Evolutionary conservation across 2,329 filamentous ascomycete species (phyloP), one percentile per base, ranked within the genome.

Genomic region (Cordyceps farinosa): DNA sequence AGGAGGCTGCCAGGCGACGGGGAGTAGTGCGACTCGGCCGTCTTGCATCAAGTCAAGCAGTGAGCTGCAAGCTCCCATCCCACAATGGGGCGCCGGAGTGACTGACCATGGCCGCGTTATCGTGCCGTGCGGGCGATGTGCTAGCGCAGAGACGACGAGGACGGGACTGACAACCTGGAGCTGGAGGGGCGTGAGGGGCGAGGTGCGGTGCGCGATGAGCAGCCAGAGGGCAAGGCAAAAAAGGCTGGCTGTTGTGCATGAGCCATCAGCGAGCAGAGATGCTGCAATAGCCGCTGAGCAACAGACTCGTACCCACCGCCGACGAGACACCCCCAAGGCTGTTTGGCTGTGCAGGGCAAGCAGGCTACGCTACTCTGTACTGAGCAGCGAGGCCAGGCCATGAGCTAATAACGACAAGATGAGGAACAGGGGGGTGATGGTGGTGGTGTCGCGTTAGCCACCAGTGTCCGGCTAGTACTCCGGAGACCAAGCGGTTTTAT

Each of bases 171-270:
- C 27, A 11, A 51, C 27, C 4, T 17, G 27, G 15, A 32, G 13
- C n/a, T 38, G 36, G 45, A 59, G 56, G 45, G 56, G 56, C 32
- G 45, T 29, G 53, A 51, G 45, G 34, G 34, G 45, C 32, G 15
- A 27, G 29, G 9, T 44, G 55, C 44, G 55, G 48, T 30, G 36
- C 32, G 9, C 29, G 55, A 58, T 30, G 36, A 44, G 9, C 29
- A 9, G 32, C 53, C 45, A 44, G 34, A 45, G 29, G 22, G 22
- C 22, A 22, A 22, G 22, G 22, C 22, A 22, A 38, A 30, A 22
- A 53, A 44, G 58, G 48, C 47, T 61, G 58, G 44, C 48, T 61
- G 58, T 61, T 48, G 38, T 61, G 58, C 58, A 61, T 61, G 58
- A 61, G 58, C 22, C 38, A 45, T 53, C 58, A 53, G 48, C 58